Percentiles rank a stretch among this genome's conserved stretches.
Evolutionary conservation across 73 alveolate species (phyloP).

Genomic region (Paraurostyla sp.): DNA sequence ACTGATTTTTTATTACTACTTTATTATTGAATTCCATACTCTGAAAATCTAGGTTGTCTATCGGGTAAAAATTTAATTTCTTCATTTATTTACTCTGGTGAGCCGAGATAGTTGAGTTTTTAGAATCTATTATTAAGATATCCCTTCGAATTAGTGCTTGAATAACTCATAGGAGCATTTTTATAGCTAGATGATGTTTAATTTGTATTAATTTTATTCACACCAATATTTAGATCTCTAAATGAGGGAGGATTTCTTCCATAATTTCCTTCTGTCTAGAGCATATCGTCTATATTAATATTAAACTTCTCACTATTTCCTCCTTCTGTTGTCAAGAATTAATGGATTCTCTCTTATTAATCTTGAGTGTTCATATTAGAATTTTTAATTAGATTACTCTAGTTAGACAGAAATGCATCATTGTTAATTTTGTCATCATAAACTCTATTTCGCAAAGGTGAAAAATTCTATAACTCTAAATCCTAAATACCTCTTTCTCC

Average conservation of each 20-base stretch:
- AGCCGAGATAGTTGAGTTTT: neutral
- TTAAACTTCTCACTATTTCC: no score
- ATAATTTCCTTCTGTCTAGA: no score
- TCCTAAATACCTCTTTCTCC: neutral
- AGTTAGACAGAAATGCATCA: no score
- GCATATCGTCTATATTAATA: no score
- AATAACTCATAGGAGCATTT: constrained; percentile 37
- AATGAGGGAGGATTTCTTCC: no score
- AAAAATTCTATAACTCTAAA: no score
- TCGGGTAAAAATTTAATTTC: neutral
- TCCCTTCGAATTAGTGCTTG: constrained; percentile 34
- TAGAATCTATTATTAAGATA: constrained; percentile 20
- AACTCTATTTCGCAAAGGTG: no score
- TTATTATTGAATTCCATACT: neutral
- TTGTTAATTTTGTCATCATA: no score
- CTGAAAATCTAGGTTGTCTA: constrained; percentile 23
- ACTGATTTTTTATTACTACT: constrained; percentile 46
- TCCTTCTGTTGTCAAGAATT: no score
- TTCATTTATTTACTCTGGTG: neutral
- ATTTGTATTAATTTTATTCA: neutral
- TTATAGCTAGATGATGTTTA: neutral
- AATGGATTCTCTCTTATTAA: no score
- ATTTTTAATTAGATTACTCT: no score
- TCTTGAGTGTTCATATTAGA: no score
- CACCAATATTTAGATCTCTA: neutral